phyloP scores from a whole-genome alignment of 345 rosid species.

The Citrus mangshanensis region DNA sequence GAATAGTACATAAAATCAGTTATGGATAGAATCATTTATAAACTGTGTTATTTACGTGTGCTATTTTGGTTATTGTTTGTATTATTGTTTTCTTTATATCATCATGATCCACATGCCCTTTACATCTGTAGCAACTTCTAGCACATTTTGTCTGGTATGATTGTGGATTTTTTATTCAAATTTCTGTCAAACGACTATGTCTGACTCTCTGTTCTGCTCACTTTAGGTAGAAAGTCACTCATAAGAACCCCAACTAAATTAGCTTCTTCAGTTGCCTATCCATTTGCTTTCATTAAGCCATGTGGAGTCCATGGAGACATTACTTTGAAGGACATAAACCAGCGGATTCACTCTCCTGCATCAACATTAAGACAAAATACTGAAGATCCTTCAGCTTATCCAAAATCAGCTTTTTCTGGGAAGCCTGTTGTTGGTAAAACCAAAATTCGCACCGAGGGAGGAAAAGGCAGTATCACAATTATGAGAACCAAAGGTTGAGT shows the following conservation, averaged over 20 bases:
- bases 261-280: constrained; percentile 80
- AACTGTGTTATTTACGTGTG: background rate
- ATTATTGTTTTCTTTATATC: background rate
- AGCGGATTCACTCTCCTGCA: constrained; percentile 68
- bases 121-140: background rate
- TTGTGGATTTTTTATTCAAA: background rate
- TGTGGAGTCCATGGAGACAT: constrained; percentile 83
- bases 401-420: constrained; percentile 96
- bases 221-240: constrained; percentile 70
- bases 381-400: constrained; percentile 58
- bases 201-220: constrained; percentile 4
- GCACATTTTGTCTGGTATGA: background rate
- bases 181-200: background rate
- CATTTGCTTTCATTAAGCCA: constrained; percentile 96
- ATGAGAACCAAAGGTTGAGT: constrained; percentile 92
- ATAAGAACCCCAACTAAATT: constrained; percentile 54
- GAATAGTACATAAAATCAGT: background rate
- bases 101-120: background rate
- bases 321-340: constrained; percentile 96
- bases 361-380: constrained; percentile 47
- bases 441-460: constrained; percentile 95
- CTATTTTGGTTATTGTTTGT: background rate
- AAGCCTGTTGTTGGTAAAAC: constrained; percentile 98
- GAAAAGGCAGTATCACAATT: constrained; percentile 97
- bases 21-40: background rate